Evolutionary conservation across 306 rosid species (phyloP).

Genomic region (Prunus mira): DNA sequence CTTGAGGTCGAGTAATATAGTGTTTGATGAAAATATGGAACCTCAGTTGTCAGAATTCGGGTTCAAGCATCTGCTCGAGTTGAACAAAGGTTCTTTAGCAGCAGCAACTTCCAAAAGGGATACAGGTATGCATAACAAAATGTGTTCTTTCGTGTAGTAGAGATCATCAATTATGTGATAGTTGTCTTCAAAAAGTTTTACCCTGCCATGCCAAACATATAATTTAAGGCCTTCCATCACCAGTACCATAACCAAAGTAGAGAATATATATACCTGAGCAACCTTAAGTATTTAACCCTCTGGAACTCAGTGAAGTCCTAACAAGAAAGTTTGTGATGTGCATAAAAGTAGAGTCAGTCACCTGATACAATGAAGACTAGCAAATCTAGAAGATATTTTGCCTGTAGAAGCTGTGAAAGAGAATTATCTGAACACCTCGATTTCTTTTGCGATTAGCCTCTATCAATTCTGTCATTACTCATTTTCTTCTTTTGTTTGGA

Average conservation of each 20-base stretch:
- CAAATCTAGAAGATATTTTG: no score
- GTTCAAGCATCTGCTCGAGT: slow-evolving; percentile 50
- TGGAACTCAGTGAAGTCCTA: no score
- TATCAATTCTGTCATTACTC: background rate
- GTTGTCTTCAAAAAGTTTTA: background rate
- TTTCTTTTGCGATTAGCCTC: background rate
- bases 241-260: background rate
- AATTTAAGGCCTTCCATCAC: slow-evolving; percentile 3
- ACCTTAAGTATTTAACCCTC: background rate
- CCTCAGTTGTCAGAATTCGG: slow-evolving; percentile 86
- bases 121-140: slow-evolving; percentile 50
- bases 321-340: no score
- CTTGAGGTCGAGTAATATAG: slow-evolving; percentile 65
- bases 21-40: slow-evolving; percentile 91
- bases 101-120: slow-evolving; percentile 37
- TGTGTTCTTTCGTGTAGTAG: background rate
- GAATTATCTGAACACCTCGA: background rate
- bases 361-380: background rate
- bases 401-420: background rate
- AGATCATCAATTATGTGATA: background rate
- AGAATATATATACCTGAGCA: background rate
- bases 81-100: slow-evolving; percentile 43
- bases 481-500: background rate
- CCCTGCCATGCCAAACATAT: slow-evolving; percentile 6
- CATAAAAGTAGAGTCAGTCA: no score